These are phyloP conservation scores for Pyrus pyrifolia DNA, from an alignment of 306 rosid genomes.

Conservation along the genomic window DNA sequence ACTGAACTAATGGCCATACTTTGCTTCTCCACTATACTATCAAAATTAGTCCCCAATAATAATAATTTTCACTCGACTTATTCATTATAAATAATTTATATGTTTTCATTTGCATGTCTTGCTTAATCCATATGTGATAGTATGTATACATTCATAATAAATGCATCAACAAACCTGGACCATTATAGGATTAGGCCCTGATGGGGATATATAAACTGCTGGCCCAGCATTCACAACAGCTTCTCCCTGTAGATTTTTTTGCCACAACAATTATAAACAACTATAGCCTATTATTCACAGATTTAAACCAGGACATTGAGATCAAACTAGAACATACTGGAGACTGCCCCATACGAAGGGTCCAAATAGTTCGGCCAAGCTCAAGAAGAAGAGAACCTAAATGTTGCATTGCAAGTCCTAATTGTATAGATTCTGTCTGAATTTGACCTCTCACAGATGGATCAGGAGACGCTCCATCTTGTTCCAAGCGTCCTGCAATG, in stretches of 20 bases:
- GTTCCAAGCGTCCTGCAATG: slow-evolving; percentile 85
- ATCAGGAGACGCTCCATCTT: slow-evolving; percentile 60
- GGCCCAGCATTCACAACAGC: slow-evolving; percentile 86
- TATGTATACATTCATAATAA: background rate
- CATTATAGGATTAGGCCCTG: slow-evolving; percentile 97
- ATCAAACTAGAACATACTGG: slow-evolving; percentile 52
- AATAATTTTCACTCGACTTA: background rate
- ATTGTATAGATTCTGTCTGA: slow-evolving; percentile 67
- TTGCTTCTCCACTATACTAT: background rate
- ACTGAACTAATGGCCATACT: background rate
- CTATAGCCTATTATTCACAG: slow-evolving; percentile 3
- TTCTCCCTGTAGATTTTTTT: slow-evolving; percentile 56
- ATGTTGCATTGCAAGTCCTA: slow-evolving; percentile 83
- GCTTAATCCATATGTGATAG: background rate
- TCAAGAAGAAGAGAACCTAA: slow-evolving; percentile 88
- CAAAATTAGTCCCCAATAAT: background rate
- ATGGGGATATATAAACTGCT: slow-evolving; percentile 86
- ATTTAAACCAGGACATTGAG: slow-evolving; percentile 5
- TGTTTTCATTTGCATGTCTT: background rate
- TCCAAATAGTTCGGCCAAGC: slow-evolving; percentile 94
- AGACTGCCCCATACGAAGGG: slow-evolving; percentile 82
- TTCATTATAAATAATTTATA: background rate
- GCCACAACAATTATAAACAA: slow-evolving; percentile 5
- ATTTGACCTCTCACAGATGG: slow-evolving; percentile 53
- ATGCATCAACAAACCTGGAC: slow-evolving; percentile 71